phyloP scores from a whole-genome alignment of 108 stramenopile species.

The Nitzschia sp. region DNA sequence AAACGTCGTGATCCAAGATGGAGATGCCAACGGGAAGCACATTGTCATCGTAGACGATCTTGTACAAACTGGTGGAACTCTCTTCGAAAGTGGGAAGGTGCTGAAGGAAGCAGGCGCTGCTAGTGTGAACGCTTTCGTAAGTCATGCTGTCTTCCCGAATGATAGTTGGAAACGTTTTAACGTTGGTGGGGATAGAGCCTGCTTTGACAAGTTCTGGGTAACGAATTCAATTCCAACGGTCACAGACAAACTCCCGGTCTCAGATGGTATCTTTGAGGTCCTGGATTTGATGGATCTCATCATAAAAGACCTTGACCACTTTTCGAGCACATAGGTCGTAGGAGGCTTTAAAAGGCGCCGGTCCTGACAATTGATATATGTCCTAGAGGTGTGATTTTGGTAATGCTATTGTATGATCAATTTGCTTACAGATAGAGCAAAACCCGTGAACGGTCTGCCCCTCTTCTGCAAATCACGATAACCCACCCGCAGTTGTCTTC shows the following conservation, averaged over 20 bases:
- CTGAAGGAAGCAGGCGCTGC: conserved; percentile 71
- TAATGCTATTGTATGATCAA: too few relatives aligned
- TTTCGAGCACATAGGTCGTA: conserved; percentile 28
- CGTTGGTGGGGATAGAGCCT: conserved; percentile 70
- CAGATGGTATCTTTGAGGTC: conserved; percentile 84
- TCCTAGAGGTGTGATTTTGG: too few relatives aligned
- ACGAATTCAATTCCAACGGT: conserved; percentile 86
- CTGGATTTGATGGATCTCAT: conserved; percentile 75
- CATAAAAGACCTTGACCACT: conserved; percentile 79
- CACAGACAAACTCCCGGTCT: conserved; percentile 58
- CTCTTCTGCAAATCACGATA: too few relatives aligned
- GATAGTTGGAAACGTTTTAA: conserved; percentile 77
- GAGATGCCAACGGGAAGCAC: conserved; percentile 45
- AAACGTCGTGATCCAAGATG: conserved; percentile 63
- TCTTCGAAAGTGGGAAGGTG: conserved; percentile 83
- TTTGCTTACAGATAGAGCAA: too few relatives aligned
- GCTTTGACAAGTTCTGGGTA: conserved; percentile 87
- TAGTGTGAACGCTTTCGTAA: conserved; percentile 77
- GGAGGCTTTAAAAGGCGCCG: too few relatives aligned
- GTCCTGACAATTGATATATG: too few relatives aligned
- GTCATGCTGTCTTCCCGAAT: conserved; percentile 87
- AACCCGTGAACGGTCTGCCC: too few relatives aligned
- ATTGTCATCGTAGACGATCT: conserved; percentile 91
- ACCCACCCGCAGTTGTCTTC: too few relatives aligned
- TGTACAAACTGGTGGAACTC: conserved; percentile 91